phyloP scores from a whole-genome alignment of 257 asterid species.

The Leptodermis oblonga region DNA sequence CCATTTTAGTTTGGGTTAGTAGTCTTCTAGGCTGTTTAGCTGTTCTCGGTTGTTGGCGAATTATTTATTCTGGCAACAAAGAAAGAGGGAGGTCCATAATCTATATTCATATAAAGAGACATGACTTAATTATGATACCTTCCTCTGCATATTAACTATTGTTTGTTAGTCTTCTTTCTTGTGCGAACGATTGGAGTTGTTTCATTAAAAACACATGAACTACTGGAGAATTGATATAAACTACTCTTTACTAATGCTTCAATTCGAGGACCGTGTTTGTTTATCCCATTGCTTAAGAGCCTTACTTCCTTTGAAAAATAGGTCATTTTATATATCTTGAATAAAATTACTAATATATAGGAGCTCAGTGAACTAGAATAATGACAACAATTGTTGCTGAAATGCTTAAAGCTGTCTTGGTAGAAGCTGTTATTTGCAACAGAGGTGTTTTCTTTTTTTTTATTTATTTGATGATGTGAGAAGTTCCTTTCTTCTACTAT shows the following conservation, averaged over 20 bases:
- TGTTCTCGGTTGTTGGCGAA: no score
- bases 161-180: not conserved
- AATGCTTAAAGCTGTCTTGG: constrained; percentile 90
- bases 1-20: no score
- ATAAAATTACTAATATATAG: constrained; percentile 30
- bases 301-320: not conserved
- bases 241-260: not conserved
- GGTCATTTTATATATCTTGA: constrained; percentile 12
- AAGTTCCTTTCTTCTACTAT: not conserved
- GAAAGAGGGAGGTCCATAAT: no score
- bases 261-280: not conserved
- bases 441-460: constrained; percentile 58
- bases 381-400: constrained; percentile 95
- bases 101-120: no score
- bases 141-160: no score
- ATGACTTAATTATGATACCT: no score
- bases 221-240: not conserved
- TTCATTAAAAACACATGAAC: not conserved
- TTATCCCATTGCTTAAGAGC: not conserved
- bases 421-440: constrained; percentile 96
- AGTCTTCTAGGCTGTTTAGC: no score
- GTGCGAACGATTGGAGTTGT: not conserved
- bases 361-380: constrained; percentile 99
- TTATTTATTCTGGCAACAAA: no score
- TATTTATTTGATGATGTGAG: not conserved